Base-by-base conservation (phyloP, 164 flowering plant species). In the Houttuynia cordata region DNA sequence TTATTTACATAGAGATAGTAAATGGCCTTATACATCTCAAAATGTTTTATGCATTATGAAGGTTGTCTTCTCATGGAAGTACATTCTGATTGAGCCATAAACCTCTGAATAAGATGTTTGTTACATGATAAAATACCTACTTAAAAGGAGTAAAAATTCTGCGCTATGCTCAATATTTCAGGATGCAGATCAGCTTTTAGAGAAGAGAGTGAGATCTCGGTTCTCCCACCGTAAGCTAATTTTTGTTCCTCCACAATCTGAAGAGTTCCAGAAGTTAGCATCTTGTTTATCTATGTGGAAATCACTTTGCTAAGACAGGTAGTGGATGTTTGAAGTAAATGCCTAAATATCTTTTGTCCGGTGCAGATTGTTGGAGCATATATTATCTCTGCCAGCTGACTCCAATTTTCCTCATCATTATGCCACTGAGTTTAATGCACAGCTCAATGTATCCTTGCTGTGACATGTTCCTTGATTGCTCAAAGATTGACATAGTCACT, bases 111-210 rank as follows among this genome's bases (percentile, higher is more conserved):
- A 2, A 30, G 37, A 30, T 30, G 37, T 30, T 2, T 45, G 49
- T 45, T 45, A 17, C 13, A 12, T 12, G 2, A 17, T 8, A 45
- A 17, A 12, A 2, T 45, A 17, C 49, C 1, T 8, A 45, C 49
- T 45, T 45, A 3, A 0, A 45, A 45, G 49, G 9, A 45, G 14
- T 45, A 12, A 45, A 30, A 30, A 10, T 42, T 10, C 14, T 45
- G 14, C 12, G 17, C 49, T 10, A 45, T 45, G 14, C 13, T 45
- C 14, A 45, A 45, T 12, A 45, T 45, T 45, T 45, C 80, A 93
- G 99, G 99, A 94, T 78, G 99, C 96, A 68, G 99, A 94, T 70
- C 97, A 90, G 70, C 93, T 90, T 53, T 68, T 94, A 77, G 99
- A 94, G 66, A 94, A 94, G 77, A 83, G 99, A 77, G 99, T 94